Evolutionary conservation across 2,329 filamentous ascomycete genomes (phyloP), one percentile per base, ranked within the genome.

Genomic region (Fusarium circinatum): DNA sequence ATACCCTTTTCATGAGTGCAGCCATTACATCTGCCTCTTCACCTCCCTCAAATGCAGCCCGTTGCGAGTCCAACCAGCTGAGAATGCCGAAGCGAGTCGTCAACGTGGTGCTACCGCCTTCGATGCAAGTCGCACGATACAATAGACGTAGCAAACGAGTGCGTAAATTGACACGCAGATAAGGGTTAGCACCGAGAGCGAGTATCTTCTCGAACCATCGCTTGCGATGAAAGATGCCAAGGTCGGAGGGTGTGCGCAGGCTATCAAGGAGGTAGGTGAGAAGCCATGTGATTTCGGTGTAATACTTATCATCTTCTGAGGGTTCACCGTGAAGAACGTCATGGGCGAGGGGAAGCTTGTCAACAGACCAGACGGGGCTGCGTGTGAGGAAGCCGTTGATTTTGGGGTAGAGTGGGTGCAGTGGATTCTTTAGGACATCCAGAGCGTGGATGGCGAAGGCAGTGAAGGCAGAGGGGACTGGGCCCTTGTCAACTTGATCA

Each of bases 361-460:
- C 89, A 24, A 91, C 79, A 18, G 91, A 87, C 96, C 96, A 98
- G 30, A 87, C 82, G 2, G 96, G 95, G 0, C 91, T 89, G 58
- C 91, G 91, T 28, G 94, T 94, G 41, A 98, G 88, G 80, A 95
- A 98, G 11, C 88, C 86, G 84, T 97, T 98, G 82, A 96, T 85
- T 80, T 98, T 98, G 65, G 91, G 89, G 80, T 98, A 98, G 42
- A 98, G 88, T 68, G 89, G 90, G 79, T 97, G 94, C 22, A 94
- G 87, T 1, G 96, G 96, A 70, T 94, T 91, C 28, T 87, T 88
- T 51, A 97, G 84, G 22, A 97, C 90, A 4, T 88, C 84, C 13
- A 97, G 86, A 3, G 91, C 90, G 73, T 90, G 90, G 52, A 89
- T 87, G 13, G 94, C 92, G 76, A 98, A 96, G 17, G 92, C 89